Conservation (phyloP, 352 stramenopile species). For the Phytophthora fragariaefolia region DNA sequence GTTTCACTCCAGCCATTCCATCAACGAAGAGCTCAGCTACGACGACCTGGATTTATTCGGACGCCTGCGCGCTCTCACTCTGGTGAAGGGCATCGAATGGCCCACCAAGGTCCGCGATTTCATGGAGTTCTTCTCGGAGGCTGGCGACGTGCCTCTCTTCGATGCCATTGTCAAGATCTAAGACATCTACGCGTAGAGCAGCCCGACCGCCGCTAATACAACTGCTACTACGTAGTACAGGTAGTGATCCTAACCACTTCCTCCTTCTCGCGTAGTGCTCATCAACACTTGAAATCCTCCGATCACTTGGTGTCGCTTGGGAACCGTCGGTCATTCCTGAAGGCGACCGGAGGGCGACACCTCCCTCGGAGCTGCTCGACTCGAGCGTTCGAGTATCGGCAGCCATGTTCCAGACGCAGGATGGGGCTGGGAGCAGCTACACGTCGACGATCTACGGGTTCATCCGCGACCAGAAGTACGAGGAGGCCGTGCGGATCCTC, state of each 20-base stretch:
- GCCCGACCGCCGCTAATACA: too few species aligned
- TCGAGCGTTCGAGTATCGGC: not conserved
- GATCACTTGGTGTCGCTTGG: constrained; percentile 30
- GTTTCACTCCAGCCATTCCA: constrained; percentile 44
- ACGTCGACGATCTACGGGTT: constrained; percentile 95
- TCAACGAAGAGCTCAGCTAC: constrained; percentile 57
- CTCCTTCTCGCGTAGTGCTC: too few species aligned
- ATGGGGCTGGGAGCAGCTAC: constrained; percentile 80
- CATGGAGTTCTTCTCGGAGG: constrained; percentile 47
- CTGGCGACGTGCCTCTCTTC: constrained; percentile 46
- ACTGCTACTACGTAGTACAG: too few species aligned
- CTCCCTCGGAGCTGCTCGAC: not conserved
- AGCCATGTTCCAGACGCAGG: constrained; percentile 70
- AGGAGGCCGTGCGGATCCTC: constrained; percentile 93
- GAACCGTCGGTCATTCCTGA: constrained; percentile 33
- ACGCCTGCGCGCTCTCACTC: constrained; percentile 47
- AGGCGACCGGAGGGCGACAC: not conserved
- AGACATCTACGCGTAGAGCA: not conserved
- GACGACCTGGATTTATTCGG: constrained; percentile 62
- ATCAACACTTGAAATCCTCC: constrained; percentile 30
- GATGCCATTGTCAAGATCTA: constrained; percentile 52
- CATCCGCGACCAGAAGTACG: constrained; percentile 95
- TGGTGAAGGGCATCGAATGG: constrained; percentile 57
- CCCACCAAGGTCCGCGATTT: constrained; percentile 56
- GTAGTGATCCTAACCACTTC: too few species aligned